phyloP scores from a whole-genome alignment of 2,329 filamentous ascomycete species.

The Epichloe brachyelytri region DNA sequence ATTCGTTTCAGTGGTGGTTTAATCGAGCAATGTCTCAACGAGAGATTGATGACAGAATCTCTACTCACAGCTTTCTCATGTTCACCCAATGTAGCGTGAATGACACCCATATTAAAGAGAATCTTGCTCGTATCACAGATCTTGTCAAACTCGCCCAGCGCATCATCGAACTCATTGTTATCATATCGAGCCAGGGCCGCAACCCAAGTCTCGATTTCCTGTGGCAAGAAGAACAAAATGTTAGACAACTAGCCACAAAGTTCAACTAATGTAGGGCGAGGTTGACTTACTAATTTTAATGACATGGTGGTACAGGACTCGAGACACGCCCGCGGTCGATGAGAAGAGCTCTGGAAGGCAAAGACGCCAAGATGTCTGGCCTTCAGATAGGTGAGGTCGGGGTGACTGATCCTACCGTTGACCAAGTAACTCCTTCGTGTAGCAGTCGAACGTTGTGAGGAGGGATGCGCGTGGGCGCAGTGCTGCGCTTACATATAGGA shows the following conservation, averaged over 20 bases:
- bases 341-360: background rate
- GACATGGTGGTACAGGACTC: conserved; percentile 30
- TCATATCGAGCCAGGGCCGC: conserved; percentile 83
- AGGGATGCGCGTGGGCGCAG: background rate
- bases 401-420: background rate
- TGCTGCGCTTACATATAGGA: background rate
- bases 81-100: conserved; percentile 90
- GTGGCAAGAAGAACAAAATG: background rate
- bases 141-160: conserved; percentile 67
- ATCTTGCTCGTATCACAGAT: conserved; percentile 97
- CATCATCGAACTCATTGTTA: conserved; percentile 92
- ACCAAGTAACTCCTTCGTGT: background rate
- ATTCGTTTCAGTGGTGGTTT: background rate
- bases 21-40: background rate
- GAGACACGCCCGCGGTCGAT: conserved; percentile 1
- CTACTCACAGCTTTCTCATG: conserved; percentile 81
- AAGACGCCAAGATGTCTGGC: background rate
- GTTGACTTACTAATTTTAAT: conserved; percentile 42
- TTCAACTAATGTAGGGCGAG: background rate
- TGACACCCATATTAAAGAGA: conserved; percentile 95
- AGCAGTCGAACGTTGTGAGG: background rate
- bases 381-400: background rate
- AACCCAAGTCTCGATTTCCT: conserved; percentile 99
- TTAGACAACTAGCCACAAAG: background rate
- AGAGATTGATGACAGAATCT: background rate